phyloP scores from a whole-genome alignment of 2,329 filamentous ascomycete genomes.

The Boeremia lycopersici region DNA sequence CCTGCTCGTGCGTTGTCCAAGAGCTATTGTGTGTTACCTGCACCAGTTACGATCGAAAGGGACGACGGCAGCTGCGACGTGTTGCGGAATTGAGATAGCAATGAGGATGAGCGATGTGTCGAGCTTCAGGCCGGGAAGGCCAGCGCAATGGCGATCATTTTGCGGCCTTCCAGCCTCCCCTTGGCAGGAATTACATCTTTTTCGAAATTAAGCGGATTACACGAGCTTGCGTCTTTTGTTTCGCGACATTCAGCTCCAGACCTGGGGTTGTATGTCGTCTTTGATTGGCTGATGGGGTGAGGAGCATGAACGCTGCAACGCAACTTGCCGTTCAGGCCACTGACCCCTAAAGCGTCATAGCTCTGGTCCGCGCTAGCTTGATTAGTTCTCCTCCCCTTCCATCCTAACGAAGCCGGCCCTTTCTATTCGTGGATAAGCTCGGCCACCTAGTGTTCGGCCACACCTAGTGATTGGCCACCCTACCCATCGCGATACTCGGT shows the following conservation, averaged over 20 bases:
- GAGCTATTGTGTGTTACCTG: constrained; percentile 7
- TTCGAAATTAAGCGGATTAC: constrained; percentile 46
- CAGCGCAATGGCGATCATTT: not conserved
- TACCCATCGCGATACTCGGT: too few relatives aligned
- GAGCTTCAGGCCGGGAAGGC: constrained; percentile 1
- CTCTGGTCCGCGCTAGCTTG: constrained; percentile 12
- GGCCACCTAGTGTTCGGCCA: too few relatives aligned
- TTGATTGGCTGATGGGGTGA: constrained; percentile 41
- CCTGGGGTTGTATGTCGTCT: constrained; percentile 26
- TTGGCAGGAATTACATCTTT: constrained; percentile 31
- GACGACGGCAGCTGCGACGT: constrained; percentile 2
- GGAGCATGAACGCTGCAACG: constrained; percentile 30
- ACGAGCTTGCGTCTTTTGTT: constrained; percentile 34
- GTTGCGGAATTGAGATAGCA: constrained; percentile 5
- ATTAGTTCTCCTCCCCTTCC: too few relatives aligned
- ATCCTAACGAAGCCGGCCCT: too few relatives aligned
- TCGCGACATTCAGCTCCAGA: constrained; percentile 18
- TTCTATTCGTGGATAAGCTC: too few relatives aligned
- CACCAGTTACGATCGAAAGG: not conserved
- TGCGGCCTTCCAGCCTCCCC: constrained; percentile 30
- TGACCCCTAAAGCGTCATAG: constrained; percentile 22
- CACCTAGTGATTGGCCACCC: too few relatives aligned
- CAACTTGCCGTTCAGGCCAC: constrained; percentile 20
- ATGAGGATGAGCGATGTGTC: not conserved
- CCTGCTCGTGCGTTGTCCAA: constrained; percentile 6